Conservation (phyloP, 805 yeast species). For the Myxozyma neotropica region DNA sequence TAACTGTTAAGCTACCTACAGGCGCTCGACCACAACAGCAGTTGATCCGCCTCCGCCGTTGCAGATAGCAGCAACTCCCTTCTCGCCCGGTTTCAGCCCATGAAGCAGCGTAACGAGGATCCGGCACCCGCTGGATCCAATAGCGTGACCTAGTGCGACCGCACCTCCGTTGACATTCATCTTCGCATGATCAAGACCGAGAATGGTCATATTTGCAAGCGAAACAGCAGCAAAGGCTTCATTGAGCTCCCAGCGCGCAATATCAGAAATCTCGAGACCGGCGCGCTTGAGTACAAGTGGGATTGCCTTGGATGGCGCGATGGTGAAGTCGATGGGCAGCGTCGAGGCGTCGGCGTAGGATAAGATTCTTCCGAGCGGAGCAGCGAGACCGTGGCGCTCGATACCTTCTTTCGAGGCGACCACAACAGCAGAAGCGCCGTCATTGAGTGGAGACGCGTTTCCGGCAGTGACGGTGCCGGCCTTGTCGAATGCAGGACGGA, state of each 20-base stretch:
- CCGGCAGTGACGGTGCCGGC: conserved; percentile 97
- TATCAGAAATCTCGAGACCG: conserved; percentile 58
- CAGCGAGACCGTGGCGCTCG: conserved; percentile 55
- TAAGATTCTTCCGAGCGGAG: conserved; percentile 66
- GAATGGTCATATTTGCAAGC: conserved; percentile 73
- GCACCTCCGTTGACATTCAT: conserved; percentile 94
- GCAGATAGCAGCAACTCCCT: conserved; percentile 93
- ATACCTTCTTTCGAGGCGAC: conserved; percentile 64
- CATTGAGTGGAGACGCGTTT: conserved; percentile 89
- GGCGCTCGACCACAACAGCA: conserved; percentile 56
- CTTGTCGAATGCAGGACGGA: conserved; percentile 87
- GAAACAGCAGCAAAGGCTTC: conserved; percentile 96
- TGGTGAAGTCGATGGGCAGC: conserved; percentile 86
- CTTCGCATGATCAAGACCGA: conserved; percentile 65
- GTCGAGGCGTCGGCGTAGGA: conserved; percentile 98
- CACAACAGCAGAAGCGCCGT: conserved; percentile 92
- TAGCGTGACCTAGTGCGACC: conserved; percentile 92
- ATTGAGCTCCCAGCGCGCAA: conserved; percentile 86
- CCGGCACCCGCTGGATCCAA: conserved; percentile 94
- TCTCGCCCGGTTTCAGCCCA: conserved; percentile 63
- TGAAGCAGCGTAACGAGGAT: conserved; percentile 59
- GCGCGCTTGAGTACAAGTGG: conserved; percentile 91
- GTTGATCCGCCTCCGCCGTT: conserved; percentile 99
- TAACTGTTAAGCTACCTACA: no score
- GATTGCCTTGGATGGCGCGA: conserved; percentile 89